A percentile compares a stretch with the other conserved stretches of the same genome.
Evolutionary conservation across 2,329 filamentous ascomycete species (phyloP).

Genomic region (Fusarium humuli): DNA sequence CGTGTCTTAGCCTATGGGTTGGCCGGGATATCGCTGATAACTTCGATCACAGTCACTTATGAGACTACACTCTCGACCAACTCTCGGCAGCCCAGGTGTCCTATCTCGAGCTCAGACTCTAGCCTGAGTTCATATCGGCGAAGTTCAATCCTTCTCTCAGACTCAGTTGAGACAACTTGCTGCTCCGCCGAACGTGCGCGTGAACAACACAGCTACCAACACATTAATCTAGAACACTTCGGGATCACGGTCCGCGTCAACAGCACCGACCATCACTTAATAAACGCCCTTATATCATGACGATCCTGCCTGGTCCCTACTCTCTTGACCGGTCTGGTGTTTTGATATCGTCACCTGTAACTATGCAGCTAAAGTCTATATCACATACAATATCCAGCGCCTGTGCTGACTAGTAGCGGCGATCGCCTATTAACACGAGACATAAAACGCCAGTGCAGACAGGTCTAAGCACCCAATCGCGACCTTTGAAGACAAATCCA

Average conservation of each 20-base stretch:
- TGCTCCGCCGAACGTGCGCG: background rate
- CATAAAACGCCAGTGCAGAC: constrained; percentile 19
- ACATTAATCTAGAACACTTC: background rate
- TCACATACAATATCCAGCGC: constrained; percentile 24
- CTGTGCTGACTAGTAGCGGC: constrained; percentile 5
- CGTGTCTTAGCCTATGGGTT: background rate
- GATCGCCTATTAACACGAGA: constrained; percentile 22
- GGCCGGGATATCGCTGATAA: background rate
- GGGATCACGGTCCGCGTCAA: background rate
- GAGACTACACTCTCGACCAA: too few species aligned
- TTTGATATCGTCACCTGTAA: constrained; percentile 2
- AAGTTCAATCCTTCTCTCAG: background rate
- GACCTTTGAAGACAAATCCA: constrained; percentile 3
- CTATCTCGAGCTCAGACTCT: background rate
- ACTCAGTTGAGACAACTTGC: background rate
- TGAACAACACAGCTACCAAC: background rate
- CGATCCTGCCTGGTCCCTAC: background rate
- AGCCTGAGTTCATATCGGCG: background rate
- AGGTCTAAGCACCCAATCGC: constrained; percentile 30
- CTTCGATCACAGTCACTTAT: background rate
- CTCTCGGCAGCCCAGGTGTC: background rate
- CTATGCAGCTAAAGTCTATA: constrained; percentile 19
- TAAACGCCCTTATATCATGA: constrained; percentile 1
- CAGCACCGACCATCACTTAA: background rate
- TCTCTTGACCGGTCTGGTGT: background rate